Conservation (phyloP, 371 early-diverging fungal species). For the Chytridium lagenaria region DNA sequence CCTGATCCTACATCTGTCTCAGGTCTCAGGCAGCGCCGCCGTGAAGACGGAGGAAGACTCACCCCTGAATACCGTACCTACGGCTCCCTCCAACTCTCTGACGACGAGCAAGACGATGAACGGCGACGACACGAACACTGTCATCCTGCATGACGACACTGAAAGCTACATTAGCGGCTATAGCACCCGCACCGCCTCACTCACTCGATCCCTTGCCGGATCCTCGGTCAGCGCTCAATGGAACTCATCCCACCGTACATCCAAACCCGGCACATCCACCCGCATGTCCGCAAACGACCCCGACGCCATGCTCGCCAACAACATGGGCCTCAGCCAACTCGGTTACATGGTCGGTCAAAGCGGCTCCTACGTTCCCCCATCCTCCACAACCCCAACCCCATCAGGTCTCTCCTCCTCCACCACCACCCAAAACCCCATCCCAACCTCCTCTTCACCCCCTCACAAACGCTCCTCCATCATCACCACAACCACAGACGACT, state of each 20-base stretch:
- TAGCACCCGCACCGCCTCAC: not conserved
- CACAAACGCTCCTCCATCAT: not conserved
- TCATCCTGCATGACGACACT: conserved; percentile 11
- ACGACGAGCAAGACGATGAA: too few relatives aligned
- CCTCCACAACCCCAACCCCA: too few relatives aligned
- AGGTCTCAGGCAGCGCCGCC: conserved; percentile 2
- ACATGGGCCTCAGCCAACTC: not conserved
- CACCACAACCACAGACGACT: conserved; percentile 1
- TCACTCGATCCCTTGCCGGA: conserved; percentile 7
- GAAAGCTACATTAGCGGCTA: conserved; percentile 7
- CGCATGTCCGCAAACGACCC: not conserved
- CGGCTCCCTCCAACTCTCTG: conserved; percentile 15
- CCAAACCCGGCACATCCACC: not conserved
- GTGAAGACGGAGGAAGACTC: not conserved
- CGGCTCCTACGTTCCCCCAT: not conserved
- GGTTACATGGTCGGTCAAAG: conserved; percentile 3
- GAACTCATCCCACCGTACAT: not conserved
- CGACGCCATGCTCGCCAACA: not conserved
- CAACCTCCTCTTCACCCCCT: not conserved
- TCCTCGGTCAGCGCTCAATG: conserved; percentile 3
- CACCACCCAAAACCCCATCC: not conserved
- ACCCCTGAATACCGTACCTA: not conserved
- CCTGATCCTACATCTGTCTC: conserved; percentile 15
- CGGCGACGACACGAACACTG: conserved; percentile 10
- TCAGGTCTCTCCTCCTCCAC: too few relatives aligned